Evolutionary conservation across 1,139 yeast species (phyloP), one percentile per base, ranked within the genome.

Genomic region (Geotrichum aggregatum): DNA sequence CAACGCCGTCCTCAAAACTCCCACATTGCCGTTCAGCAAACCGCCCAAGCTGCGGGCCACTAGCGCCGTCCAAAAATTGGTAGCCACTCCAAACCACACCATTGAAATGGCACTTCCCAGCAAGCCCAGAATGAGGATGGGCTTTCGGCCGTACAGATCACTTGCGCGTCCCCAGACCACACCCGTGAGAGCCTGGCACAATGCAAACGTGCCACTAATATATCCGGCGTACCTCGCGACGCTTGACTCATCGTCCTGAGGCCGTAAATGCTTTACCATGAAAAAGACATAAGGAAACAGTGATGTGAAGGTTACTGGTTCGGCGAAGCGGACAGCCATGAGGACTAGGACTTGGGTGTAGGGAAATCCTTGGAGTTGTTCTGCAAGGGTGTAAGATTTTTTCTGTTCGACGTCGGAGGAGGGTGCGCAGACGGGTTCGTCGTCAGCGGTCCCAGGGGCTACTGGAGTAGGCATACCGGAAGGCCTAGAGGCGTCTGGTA

Each of bases 241-340:
- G 30, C 42, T 35, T 30, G 48, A 36, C 26, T 50, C 56, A 31
- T 78, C 77, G 42, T 48, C 52, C 6, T 40, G 38, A 7, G 54
- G 56, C 24, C 52, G 50, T 10, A 53, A 44, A 10, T 77, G 74
- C 60, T 79, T 67, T 33, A 82, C 80, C 83, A 82, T 79, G 65
- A 79, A 82, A 63, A 78, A 82, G 24, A 82, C 75, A 62, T 82
- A 82, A 2, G 87, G 86, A 64, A 82, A 80, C 33, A 80, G 63
- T 2, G 84, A 80, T 1, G 85, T 79, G 68, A 81, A 80, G 1
- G 85, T 78, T 33, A 82, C 72, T 1, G 87, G 86, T 61, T 82
- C 87, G 8, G 81, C 73, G 49, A 81, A 72, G 49, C 85, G 68
- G 55, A 79, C 74, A 16, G 74, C 56, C 38, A 77, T 71, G 1